phyloP scores from a whole-genome alignment of 1,284 basidiomycete genomes.

The Paramarasmius palmivorus region DNA sequence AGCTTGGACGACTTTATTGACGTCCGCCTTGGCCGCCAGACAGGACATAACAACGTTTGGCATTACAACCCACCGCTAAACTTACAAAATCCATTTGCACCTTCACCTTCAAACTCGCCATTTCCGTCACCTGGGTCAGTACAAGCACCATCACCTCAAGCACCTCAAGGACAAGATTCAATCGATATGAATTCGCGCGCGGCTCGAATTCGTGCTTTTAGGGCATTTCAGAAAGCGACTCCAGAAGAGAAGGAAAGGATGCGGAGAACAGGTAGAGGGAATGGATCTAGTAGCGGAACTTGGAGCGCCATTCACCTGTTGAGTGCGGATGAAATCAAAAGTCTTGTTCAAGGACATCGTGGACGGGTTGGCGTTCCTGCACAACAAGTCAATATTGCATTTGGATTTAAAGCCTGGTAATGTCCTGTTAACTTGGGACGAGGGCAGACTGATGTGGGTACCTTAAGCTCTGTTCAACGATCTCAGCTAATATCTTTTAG shows the following conservation, averaged over 20 bases:
- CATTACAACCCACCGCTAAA: slow-evolving; percentile 23
- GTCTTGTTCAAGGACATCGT: slow-evolving; percentile 29
- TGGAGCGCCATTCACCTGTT: slow-evolving; percentile 78
- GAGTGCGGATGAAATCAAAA: slow-evolving; percentile 78
- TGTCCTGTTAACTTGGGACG: slow-evolving; percentile 90
- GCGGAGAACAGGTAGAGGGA: slow-evolving; percentile 45
- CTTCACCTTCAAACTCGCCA: slow-evolving; percentile 24
- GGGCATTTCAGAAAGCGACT: slow-evolving; percentile 62
- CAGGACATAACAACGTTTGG: slow-evolving; percentile 47
- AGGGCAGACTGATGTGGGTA: slow-evolving; percentile 82
- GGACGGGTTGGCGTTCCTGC: slow-evolving; percentile 78
- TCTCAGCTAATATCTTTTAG: slow-evolving; percentile 33
- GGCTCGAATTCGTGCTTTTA: slow-evolving; percentile 74
- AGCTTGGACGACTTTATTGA: slow-evolving; percentile 86
- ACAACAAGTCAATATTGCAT: slow-evolving; percentile 84
- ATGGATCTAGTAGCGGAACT: slow-evolving; percentile 23
- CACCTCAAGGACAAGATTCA: not conserved
- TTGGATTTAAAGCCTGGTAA: slow-evolving; percentile 94
- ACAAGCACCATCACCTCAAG: slow-evolving; percentile 13
- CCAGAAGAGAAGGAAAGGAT: slow-evolving; percentile 67
- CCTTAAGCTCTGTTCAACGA: slow-evolving; percentile 25
- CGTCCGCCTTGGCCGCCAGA: slow-evolving; percentile 61
- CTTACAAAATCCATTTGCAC: slow-evolving; percentile 5
- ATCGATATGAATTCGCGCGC: slow-evolving; percentile 53
- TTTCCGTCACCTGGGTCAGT: slow-evolving; percentile 22